These are phyloP conservation scores for Lodderomyces orthopsilosis DNA, from an alignment of 1,139 yeast species.

Conservation along the genomic window DNA sequence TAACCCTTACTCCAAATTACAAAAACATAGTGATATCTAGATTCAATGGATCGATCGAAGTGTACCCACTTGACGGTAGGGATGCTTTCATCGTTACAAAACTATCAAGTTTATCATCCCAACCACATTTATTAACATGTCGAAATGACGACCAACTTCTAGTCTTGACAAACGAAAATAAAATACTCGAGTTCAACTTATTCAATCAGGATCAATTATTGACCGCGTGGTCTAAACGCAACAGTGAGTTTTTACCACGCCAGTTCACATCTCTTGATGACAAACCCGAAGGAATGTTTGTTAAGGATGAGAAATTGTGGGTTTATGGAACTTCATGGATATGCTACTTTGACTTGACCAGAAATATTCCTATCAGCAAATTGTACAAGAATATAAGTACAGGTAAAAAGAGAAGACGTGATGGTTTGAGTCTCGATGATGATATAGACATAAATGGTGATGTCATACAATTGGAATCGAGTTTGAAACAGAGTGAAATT, in stretches of 20 bases:
- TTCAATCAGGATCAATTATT: constrained; percentile 39
- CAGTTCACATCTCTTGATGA: constrained; percentile 60
- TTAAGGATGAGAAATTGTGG: constrained; percentile 55
- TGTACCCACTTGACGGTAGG: constrained; percentile 27
- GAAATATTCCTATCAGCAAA: constrained; percentile 51
- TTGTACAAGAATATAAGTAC: constrained; percentile 23
- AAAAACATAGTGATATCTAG: constrained; percentile 54
- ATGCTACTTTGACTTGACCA: constrained; percentile 65
- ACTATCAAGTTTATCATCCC: constrained; percentile 37
- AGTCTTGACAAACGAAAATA: constrained; percentile 72
- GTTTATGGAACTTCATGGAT: constrained; percentile 88
- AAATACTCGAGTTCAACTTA: constrained; percentile 59
- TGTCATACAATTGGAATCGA: constrained; percentile 30
- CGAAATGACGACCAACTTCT: constrained; percentile 52
- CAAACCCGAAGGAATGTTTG: constrained; percentile 72
- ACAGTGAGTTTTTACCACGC: constrained; percentile 71
- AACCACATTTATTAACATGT: constrained; percentile 64
- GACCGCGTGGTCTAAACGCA: constrained; percentile 78
- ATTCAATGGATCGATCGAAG: constrained; percentile 64
- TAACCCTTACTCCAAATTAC: constrained; percentile 47
- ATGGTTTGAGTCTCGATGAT: constrained; percentile 50
- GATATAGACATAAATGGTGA: constrained; percentile 23
- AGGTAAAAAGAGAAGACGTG: constrained; percentile 57
- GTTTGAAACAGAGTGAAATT: constrained; percentile 32
- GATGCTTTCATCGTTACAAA: constrained; percentile 28